Evolutionary conservation across 257 asterid genomes (phyloP).

Genomic region (Solanum chiquidenum): DNA sequence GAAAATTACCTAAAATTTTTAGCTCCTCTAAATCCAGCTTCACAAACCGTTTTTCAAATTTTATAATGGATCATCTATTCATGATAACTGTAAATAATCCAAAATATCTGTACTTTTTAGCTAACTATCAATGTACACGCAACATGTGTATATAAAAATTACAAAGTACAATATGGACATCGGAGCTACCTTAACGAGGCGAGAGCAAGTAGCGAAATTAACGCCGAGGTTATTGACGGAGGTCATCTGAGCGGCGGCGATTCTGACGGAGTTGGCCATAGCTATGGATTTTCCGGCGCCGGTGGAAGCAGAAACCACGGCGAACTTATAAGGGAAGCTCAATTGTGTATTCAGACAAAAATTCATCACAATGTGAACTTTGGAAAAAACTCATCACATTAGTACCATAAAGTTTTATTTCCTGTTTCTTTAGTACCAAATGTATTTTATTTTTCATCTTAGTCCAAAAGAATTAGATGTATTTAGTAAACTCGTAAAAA

Average conservation of each 20-base stretch:
- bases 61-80: background rate
- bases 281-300: conserved; percentile 16
- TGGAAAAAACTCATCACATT: background rate
- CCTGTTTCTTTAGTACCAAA: background rate
- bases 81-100: background rate
- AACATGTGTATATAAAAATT: background rate
- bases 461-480: background rate
- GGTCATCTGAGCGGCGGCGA: conserved; percentile 97
- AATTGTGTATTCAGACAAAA: background rate
- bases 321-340: background rate
- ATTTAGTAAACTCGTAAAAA: background rate
- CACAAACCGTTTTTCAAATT: background rate
- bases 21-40: background rate
- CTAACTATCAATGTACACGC: background rate
- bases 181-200: conserved; percentile 44
- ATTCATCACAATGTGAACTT: background rate
- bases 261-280: conserved; percentile 54
- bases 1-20: background rate
- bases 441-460: background rate
- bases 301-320: background rate
- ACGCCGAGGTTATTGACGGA: conserved; percentile 62
- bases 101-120: background rate
- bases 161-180: background rate
- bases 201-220: conserved; percentile 77
- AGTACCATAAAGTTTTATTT: background rate